These are phyloP conservation scores for Peniophora sp. DNA, from an alignment of 1,284 basidiomycete species.

Conservation along the genomic window DNA sequence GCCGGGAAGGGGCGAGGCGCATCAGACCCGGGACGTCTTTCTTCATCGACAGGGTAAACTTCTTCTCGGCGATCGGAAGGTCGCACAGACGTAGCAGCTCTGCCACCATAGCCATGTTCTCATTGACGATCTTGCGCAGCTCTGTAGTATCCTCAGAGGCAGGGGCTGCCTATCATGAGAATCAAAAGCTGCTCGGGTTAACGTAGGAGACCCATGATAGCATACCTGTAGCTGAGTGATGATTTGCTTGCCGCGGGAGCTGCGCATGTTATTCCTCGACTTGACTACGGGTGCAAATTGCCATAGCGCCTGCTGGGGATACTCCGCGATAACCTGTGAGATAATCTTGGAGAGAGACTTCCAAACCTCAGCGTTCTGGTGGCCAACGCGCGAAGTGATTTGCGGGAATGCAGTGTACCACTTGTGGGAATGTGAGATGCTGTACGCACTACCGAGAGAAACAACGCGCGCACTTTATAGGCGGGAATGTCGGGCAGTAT, in stretches of 20 bases:
- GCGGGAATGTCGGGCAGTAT: constrained; percentile 57
- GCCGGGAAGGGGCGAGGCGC: constrained; percentile 48
- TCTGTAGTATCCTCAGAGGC: not conserved
- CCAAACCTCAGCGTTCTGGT: constrained; percentile 67
- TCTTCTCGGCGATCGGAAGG: constrained; percentile 38
- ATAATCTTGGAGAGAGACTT: constrained; percentile 67
- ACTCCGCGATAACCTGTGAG: constrained; percentile 64
- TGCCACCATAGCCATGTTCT: constrained; percentile 56
- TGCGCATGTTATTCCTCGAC: constrained; percentile 67
- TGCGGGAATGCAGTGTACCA: constrained; percentile 98
- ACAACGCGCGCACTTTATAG: constrained; percentile 59
- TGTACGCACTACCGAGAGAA: not conserved
- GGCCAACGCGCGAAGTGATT: constrained; percentile 91
- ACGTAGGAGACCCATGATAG: not conserved
- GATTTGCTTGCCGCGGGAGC: constrained; percentile 56
- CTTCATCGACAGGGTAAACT: constrained; percentile 46
- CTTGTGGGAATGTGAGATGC: constrained; percentile 29
- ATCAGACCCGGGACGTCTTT: constrained; percentile 61
- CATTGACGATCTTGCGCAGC: constrained; percentile 34
- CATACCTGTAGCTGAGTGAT: constrained; percentile 61
- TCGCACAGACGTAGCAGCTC: constrained; percentile 68
- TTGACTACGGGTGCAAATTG: constrained; percentile 85
- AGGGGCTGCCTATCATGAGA: constrained; percentile 15
- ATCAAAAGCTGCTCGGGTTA: not conserved
- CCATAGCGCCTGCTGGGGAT: constrained; percentile 93